Conservation (phyloP, 2,329 filamentous ascomycete genomes). For the Trichoderma sp. region DNA sequence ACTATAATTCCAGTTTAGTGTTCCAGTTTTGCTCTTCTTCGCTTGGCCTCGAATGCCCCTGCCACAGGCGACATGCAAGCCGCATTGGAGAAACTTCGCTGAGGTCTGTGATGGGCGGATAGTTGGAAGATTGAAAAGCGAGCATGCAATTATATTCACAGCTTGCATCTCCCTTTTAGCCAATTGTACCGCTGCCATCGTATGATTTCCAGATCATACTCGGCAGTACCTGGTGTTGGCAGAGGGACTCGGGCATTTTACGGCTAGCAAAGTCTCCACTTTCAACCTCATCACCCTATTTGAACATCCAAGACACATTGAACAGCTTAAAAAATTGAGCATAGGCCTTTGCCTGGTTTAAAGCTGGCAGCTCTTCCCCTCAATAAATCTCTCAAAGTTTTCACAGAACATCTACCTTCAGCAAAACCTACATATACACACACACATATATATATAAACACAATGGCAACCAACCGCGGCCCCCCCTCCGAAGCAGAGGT, state of each 20-base stretch:
- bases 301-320: neutral
- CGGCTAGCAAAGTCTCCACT: slow-evolving; percentile 5
- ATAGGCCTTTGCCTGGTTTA: neutral
- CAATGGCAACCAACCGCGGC: neutral
- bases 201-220: neutral
- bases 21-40: too few species aligned
- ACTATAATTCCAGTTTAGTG: too few species aligned
- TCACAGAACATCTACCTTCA: too few species aligned
- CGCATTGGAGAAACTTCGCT: too few species aligned
- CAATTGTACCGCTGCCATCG: neutral
- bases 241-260: neutral
- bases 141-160: neutral
- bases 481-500: slow-evolving; percentile 33
- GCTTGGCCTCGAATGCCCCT: too few species aligned
- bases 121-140: neutral
- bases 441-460: neutral
- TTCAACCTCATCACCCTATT: slow-evolving; percentile 9
- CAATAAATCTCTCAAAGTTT: neutral
- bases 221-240: too few species aligned
- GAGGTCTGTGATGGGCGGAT: neutral
- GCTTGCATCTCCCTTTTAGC: neutral
- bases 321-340: neutral
- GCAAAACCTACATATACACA: neutral
- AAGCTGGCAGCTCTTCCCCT: neutral
- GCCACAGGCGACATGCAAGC: too few species aligned